Base-by-base conservation (phyloP, 306 rosid genomes). In the Lathyrus sativus region DNA sequence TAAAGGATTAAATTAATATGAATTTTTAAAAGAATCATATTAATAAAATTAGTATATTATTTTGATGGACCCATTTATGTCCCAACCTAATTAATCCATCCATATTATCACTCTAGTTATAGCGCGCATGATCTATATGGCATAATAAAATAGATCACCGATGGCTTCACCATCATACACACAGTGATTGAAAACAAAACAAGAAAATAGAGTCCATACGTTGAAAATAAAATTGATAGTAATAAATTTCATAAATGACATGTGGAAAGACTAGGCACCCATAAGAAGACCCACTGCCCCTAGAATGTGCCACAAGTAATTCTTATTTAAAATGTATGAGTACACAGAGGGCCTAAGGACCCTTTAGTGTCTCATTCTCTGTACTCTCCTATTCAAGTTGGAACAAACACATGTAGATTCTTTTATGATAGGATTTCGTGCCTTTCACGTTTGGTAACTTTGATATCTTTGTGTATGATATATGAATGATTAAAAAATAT, bases 241-340 rank as follows among this genome's bases (percentile, higher is more conserved):
- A 73, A 44, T 67, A 73, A 72, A 78, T 72, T 65, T 33, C 54
- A 74, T 74, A 55, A 63, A 29, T 69, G 76, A 64, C 70, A 46
- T 48, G 28, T 69, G 61, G 33, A 58, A 37, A 62, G 42, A 56
- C 46, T 46, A 62, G 58, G 73, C 54, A 72, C 65, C 74, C 70
- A 64, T 67, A 70, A 18, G 1, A 66, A 45, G 83, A 69, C 73
- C 86, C 86, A 72, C 74, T 15, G 9, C 14, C 41, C 68, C 64
- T 56, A 71, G 73, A 65, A 64, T 71, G 49, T 22, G 62, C 31
- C 45, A 48, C 62, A 70, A 26, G 46, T 69, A 66, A 51, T 43
- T 0, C 22, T 63, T 12, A 29, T 29, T 42, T 54, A 64, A 15
- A 15, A 28, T 22, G 56, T 61, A 9, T 62, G 38, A 0, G 11